Conservation (phyloP, 1,284 basidiomycete genomes). For the Apiotrichum montevideense region DNA sequence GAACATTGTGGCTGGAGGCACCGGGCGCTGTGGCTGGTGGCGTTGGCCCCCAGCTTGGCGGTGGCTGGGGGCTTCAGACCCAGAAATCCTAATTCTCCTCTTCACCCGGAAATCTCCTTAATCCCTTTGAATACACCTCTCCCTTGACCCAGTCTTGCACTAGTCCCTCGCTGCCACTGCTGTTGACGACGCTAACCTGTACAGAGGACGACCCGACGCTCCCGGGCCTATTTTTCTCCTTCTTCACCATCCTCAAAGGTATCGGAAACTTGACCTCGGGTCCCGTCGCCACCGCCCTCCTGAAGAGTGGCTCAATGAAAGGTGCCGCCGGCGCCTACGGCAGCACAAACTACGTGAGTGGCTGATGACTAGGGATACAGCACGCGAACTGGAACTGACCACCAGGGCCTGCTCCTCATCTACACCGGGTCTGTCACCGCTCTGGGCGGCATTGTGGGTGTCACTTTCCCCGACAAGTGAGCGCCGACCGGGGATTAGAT, state of each 20-base stretch:
- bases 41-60: too few relatives aligned
- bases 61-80: too few relatives aligned
- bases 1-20: too few relatives aligned
- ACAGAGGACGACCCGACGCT: constrained; percentile 40
- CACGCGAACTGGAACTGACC: constrained; percentile 2
- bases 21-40: too few relatives aligned
- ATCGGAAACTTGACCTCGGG: constrained; percentile 44
- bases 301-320: constrained; percentile 18
- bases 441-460: constrained; percentile 13
- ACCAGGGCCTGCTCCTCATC: constrained; percentile 33
- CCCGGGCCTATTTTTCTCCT: constrained; percentile 34
- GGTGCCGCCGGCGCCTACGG: constrained; percentile 42
- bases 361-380: background rate
- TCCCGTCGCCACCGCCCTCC: constrained; percentile 34
- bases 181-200: too few relatives aligned
- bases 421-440: constrained; percentile 28
- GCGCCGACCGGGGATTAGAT: background rate
- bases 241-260: constrained; percentile 40
- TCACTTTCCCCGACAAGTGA: constrained; percentile 15
- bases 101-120: too few relatives aligned
- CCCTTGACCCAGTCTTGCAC: too few relatives aligned
- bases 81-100: too few relatives aligned
- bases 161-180: too few relatives aligned
- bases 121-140: too few relatives aligned
- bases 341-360: constrained; percentile 13